A percentile compares a stretch with the other conserved stretches of the same genome.
Evolutionary conservation across 2,329 filamentous ascomycete genomes (phyloP).

Genomic region (Aspergillus candidus): DNA sequence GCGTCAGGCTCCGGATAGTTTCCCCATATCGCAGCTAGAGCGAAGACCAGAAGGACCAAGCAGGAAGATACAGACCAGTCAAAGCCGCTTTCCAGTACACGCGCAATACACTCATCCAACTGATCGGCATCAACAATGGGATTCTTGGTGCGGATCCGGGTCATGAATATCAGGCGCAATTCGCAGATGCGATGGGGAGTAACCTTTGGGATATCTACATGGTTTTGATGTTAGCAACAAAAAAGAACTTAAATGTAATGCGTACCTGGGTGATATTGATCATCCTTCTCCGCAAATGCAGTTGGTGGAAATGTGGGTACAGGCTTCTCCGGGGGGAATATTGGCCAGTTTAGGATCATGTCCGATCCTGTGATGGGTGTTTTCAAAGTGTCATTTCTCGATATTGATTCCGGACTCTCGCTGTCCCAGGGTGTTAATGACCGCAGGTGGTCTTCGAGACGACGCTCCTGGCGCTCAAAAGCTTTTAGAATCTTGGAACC

Average conservation of each 20-base stretch:
- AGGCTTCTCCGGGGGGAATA: conserved; percentile 19
- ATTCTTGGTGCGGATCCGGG: conserved; percentile 21
- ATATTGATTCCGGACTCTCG: conserved; percentile 17
- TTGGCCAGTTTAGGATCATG: conserved; percentile 22
- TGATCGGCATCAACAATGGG: conserved; percentile 20
- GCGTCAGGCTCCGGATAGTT: conserved; percentile 20
- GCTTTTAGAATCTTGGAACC: conserved; percentile 18
- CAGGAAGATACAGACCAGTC: conserved; percentile 21
- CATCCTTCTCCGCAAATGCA: conserved; percentile 19
- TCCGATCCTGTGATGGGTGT: conserved; percentile 22
- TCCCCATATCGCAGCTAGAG: conserved; percentile 21
- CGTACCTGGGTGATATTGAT: conserved; percentile 11
- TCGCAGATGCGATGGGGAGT: conserved; percentile 18
- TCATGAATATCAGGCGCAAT: conserved; percentile 19
- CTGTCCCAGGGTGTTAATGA: conserved; percentile 1
- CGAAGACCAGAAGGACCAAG: conserved; percentile 18
- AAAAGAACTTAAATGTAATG: conserved; percentile 1
- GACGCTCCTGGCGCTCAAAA: conserved; percentile 20
- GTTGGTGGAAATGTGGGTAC: conserved; percentile 18
- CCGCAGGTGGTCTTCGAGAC: conserved; percentile 7
- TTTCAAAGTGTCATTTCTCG: conserved; percentile 20
- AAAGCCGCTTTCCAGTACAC: conserved; percentile 18
- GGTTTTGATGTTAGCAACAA: not conserved
- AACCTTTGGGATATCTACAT: conserved; percentile 10
- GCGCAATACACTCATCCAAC: conserved; percentile 17